Evolutionary conservation across 2,329 filamentous ascomycete species (phyloP), one percentile per base, ranked within the genome.

Genomic region (Davidsoniella neocaledoniae): DNA sequence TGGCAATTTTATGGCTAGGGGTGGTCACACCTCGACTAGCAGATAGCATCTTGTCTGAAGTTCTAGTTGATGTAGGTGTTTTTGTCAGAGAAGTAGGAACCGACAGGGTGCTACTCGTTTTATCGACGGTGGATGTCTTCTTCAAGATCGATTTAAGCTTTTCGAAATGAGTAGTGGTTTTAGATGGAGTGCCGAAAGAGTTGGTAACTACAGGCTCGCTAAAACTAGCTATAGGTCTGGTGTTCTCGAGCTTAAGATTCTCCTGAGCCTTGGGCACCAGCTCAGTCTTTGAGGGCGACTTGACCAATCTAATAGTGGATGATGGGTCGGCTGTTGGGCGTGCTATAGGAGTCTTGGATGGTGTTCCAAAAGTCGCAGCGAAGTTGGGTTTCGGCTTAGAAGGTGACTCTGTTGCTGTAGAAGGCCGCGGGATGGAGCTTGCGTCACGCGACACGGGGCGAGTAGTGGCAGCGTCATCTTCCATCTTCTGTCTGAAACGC

Each of bases 261-360:
- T n/a, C 44, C 19, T 14, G 29, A 3, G 19, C 25, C 7, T 43
- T 36, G n/a, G 21, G 29, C 6, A 37, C 37, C 51, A 46, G 41
- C 10, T 54, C 62, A 4, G 66, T 64, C 58, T 74, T 79, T 1
- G 72, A 71, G 12, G 63, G 68, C 54, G 66, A 71, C 59, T 56
- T 69, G 57, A 59, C 63, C 54, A 62, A 58, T 46, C 57, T 59
- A 14, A 58, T 54, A 2, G 61, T 60, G 0, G 59, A 54, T 33
- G 48, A 52, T 4, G 55, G 53, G n/a, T 54, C 42, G 61, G 86
- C 86, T 7, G 84, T 91, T 0, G 87, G 86, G 5, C 85, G 93
- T 63, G 80, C 75, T 26, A 90, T 67, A 53, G 69, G 78, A 53
- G 70, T 64, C 54, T 73, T 69, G 7, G 72, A 65, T 49, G 50